These are phyloP conservation scores for Boehmeria nivea DNA, from an alignment of 306 rosid species.

Conservation along the genomic window DNA sequence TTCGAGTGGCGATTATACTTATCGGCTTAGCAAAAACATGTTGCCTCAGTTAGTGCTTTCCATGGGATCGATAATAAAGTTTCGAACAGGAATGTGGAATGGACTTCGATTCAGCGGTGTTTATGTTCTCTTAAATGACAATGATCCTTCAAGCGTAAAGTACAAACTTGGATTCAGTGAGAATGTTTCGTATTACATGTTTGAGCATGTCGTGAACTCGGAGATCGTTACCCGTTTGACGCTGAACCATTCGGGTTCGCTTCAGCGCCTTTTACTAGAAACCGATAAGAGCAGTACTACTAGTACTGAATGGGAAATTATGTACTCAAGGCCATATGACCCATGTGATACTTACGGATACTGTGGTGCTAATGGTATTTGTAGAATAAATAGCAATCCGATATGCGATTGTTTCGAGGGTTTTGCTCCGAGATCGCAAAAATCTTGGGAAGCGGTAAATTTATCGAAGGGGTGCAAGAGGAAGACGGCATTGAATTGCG, in stretches of 20 bases:
- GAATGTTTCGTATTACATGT: not conserved
- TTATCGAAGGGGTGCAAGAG: conserved; percentile 41
- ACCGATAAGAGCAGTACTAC: too few relatives aligned
- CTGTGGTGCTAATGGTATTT: too few relatives aligned
- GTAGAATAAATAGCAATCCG: too few relatives aligned
- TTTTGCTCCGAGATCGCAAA: too few relatives aligned
- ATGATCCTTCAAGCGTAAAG: not conserved
- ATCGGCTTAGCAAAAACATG: not conserved
- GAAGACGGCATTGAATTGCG: conserved; percentile 24
- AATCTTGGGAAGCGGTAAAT: too few relatives aligned
- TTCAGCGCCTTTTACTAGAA: not conserved
- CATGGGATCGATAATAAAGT: not conserved
- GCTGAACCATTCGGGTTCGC: not conserved
- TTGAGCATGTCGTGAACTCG: not conserved
- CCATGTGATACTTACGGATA: too few relatives aligned
- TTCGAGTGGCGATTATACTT: conserved; percentile 7
- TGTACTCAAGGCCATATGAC: not conserved
- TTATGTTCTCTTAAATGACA: not conserved
- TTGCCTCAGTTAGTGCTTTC: conserved; percentile 3
- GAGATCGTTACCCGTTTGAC: not conserved
- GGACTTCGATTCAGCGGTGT: conserved; percentile 16
- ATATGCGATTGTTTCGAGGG: too few relatives aligned
- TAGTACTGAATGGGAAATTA: not conserved
- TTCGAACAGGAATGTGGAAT: conserved; percentile 14
- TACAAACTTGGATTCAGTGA: not conserved